A percentile compares a stretch with the other conserved stretches of the same genome.
These are phyloP conservation scores for Podaxis pistillaris DNA, from an alignment of 768 basidiomycete species.

Conservation along the genomic window DNA sequence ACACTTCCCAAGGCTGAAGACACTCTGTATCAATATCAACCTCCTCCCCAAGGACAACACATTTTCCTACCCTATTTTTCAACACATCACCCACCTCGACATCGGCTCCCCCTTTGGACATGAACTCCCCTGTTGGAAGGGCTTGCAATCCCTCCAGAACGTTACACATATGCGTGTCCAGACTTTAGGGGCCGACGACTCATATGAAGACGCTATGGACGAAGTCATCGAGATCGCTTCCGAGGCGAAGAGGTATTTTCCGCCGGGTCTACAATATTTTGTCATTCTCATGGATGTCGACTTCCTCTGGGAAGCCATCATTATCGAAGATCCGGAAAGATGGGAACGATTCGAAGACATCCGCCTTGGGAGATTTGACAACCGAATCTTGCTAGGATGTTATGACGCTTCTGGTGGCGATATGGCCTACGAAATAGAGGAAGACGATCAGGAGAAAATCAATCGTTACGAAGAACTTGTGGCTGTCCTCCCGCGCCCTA, in stretches of 20 bases:
- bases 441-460: background rate
- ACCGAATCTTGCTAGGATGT: background rate
- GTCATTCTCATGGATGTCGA: background rate
- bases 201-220: background rate
- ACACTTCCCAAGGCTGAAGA: background rate
- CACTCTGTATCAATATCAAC: background rate
- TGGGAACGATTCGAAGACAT: background rate
- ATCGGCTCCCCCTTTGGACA: background rate
- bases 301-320: background rate
- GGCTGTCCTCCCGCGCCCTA: background rate
- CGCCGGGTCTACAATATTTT: background rate
- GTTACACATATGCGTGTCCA: constrained; percentile 6
- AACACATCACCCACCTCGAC: constrained; percentile 8
- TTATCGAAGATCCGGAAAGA: background rate
- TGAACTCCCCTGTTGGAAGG: background rate
- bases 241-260: background rate
- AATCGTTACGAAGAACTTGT: constrained; percentile 1
- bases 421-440: background rate
- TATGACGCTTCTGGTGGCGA: background rate
- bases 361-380: background rate
- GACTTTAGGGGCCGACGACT: background rate
- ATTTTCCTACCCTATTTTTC: constrained; percentile 9
- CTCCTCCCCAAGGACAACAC: background rate
- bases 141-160: background rate
- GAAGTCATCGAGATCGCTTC: background rate